Evolutionary conservation across 2,329 filamentous ascomycete species (phyloP).

Genomic region (Clarireedia homoeocarpa): DNA sequence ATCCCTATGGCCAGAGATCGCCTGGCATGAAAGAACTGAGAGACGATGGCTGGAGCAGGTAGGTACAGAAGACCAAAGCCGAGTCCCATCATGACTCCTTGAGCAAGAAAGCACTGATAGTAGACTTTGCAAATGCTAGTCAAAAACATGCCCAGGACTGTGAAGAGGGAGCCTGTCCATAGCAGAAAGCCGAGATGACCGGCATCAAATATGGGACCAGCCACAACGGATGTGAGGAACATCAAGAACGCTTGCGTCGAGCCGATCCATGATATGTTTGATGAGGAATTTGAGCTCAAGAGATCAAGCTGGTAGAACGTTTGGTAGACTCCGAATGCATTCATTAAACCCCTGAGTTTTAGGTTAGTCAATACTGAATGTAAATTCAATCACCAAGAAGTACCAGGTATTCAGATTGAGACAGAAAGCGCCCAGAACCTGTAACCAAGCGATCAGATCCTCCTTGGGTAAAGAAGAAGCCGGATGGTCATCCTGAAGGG

Average conservation of each 20-base stretch:
- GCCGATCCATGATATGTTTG: slow-evolving; percentile 51
- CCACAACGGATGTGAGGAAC: slow-evolving; percentile 41
- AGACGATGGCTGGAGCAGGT: background rate
- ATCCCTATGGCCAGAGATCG: background rate
- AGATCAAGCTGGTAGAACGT: slow-evolving; percentile 46
- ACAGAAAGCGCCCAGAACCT: background rate
- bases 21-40: background rate
- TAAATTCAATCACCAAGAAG: slow-evolving; percentile 17
- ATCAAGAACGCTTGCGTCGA: slow-evolving; percentile 48
- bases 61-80: background rate
- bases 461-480: background rate
- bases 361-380: background rate
- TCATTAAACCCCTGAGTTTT: background rate
- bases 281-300: slow-evolving; percentile 39
- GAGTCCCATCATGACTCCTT: slow-evolving; percentile 28
- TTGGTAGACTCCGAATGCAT: slow-evolving; percentile 42
- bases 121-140: slow-evolving; percentile 31
- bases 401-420: background rate
- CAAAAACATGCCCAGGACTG: slow-evolving; percentile 26
- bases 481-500: background rate
- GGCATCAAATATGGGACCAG: slow-evolving; percentile 53
- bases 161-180: slow-evolving; percentile 12
- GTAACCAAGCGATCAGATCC: background rate
- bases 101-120: slow-evolving; percentile 31
- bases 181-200: slow-evolving; percentile 47